Evolutionary conservation across 208 protist species (phyloP), one percentile per base, ranked within the genome.

Genomic region (Leishmania arabica): DNA sequence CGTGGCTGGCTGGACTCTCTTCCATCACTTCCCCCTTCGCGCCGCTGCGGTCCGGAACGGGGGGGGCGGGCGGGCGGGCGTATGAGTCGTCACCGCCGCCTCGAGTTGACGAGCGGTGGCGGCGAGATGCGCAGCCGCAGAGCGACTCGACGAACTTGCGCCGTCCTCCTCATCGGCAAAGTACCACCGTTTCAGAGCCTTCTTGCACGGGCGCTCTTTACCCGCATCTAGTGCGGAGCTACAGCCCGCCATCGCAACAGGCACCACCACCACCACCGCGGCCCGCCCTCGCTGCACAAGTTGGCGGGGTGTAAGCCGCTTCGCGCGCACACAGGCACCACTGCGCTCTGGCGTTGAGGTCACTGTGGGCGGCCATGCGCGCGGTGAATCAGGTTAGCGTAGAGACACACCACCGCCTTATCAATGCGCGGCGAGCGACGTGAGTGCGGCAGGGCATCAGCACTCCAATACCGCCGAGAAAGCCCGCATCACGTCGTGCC

Each of bases 141-240:
- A 45, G n/a, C n/a, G 11, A 31, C 51, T 49, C 13, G 21, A 24
- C 71, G 9, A 74, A 34, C 45, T 54, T 47, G 24, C 69, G 21
- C 37, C 42, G n/a, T 24, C 11, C 21, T n/a, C 45, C 21, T 54
- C 19, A 37, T 15, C 0, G 42, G 11, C n/a, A 13, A 53, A 34
- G 24, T n/a, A 13, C 13, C 71, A 19, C 13, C 47, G n/a, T 24
- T 17, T 19, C 45, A 27, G 9, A 3, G 5, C 51, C 53, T 66
- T 65, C 24, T 13, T 62, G 24, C 24, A 62, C 27, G 1, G 42
- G 51, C 27, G 54, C 31, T 58, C 75, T 77, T 27, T 84, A 76
- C 27, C 66, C 75, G 2, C 75, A 76, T 9, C 58, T 80, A 3
- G 75, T 77, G 13, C 81, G 75, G 2, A 80, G 81, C 24, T 75